Evolutionary conservation across 139 green algal genomes (phyloP).

Genomic region (Auxenochlorella pyrenoidosa): DNA sequence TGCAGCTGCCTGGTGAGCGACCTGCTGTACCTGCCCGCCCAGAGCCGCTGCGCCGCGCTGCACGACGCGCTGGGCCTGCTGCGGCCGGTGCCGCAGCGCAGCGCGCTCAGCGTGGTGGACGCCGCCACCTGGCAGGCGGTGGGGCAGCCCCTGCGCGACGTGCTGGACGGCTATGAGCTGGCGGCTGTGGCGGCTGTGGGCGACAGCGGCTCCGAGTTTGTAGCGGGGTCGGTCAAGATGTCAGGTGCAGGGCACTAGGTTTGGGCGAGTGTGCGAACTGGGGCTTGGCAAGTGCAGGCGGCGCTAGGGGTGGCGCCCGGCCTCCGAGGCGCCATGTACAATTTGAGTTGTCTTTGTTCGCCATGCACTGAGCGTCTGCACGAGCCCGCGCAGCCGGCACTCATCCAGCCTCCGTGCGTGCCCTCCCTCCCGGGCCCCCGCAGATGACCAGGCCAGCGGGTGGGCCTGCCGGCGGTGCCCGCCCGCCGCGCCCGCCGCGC

Average conservation of each 20-base stretch:
- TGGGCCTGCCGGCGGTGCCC: slow-evolving; percentile 41
- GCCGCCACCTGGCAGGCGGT: not conserved
- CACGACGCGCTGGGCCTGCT: slow-evolving; percentile 9
- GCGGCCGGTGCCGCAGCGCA: slow-evolving; percentile 3
- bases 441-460: slow-evolving; percentile 38
- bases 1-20: slow-evolving; percentile 13
- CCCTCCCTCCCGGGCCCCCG: not conserved
- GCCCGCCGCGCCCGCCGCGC: not conserved
- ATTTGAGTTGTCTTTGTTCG: too few species aligned
- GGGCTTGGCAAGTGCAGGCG: too few species aligned
- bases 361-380: not conserved
- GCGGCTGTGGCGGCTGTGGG: not conserved
- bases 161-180: slow-evolving; percentile 33
- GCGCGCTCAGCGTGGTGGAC: slow-evolving; percentile 22
- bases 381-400: not conserved
- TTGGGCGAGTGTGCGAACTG: too few species aligned
- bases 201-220: slow-evolving; percentile 7
- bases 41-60: not conserved
- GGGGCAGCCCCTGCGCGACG: not conserved
- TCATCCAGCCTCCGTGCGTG: too few species aligned
- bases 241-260: slow-evolving; percentile 8
- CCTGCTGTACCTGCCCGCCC: slow-evolving; percentile 1
- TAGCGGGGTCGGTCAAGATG: slow-evolving; percentile 28
- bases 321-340: too few species aligned
- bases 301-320: too few species aligned